Percentiles rank a stretch among this genome's conserved stretches.
Conservation (phyloP, 1,284 basidiomycete species). For the Ganoderma resinaceum region DNA sequence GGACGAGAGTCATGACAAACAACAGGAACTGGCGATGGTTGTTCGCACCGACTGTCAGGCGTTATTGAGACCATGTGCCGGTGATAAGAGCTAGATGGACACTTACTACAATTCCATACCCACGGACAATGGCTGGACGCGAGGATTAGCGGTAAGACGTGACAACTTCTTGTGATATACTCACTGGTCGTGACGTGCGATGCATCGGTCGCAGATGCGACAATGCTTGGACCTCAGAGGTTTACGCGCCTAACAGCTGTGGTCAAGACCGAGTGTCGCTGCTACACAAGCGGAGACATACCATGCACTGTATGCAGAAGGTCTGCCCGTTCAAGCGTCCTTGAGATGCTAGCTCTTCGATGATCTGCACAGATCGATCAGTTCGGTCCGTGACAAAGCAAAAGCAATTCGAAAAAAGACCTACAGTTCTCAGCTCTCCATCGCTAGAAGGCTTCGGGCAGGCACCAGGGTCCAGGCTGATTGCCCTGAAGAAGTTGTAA, state of each 20-base stretch:
- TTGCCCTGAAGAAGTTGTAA: conserved; percentile 91
- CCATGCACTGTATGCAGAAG: conserved; percentile 96
- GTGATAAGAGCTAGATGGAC: conserved; percentile 12
- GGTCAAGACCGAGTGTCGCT: not conserved
- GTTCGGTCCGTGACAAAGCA: not conserved
- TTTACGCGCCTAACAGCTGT: conserved; percentile 70
- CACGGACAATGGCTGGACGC: conserved; percentile 90
- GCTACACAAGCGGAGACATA: conserved; percentile 30
- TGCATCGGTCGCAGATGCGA: conserved; percentile 89
- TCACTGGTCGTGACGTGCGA: conserved; percentile 91
- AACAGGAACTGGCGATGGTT: conserved; percentile 96
- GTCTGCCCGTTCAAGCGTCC: conserved; percentile 93
- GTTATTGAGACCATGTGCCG: conserved; percentile 12
- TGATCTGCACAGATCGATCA: conserved; percentile 57
- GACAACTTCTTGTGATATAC: conserved; percentile 39
- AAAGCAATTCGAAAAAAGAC: conserved; percentile 37
- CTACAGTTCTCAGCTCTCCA: conserved; percentile 82
- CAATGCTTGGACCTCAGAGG: conserved; percentile 97
- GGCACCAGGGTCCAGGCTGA: conserved; percentile 91
- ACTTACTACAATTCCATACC: conserved; percentile 97
- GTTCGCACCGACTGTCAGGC: conserved; percentile 79
- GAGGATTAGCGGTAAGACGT: conserved; percentile 4
- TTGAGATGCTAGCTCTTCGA: conserved; percentile 89
- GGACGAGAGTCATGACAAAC: conserved; percentile 86
- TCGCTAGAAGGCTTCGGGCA: conserved; percentile 83